phyloP scores from a whole-genome alignment of 176 grass and related monocot species.

The Aegilops speltoides region DNA sequence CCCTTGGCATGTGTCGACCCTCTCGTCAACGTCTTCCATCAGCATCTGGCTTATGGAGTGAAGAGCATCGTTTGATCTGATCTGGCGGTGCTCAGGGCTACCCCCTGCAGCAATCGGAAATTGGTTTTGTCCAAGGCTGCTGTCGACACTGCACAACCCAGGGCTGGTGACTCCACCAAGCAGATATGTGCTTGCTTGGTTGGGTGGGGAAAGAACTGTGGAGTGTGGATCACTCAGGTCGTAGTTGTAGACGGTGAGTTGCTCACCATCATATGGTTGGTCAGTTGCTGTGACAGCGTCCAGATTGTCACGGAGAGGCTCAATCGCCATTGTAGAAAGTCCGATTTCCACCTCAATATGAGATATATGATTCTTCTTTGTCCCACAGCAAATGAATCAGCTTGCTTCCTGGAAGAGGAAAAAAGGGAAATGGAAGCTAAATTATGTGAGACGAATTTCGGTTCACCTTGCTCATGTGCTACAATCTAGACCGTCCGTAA shows the following conservation, averaged over 20 bases:
- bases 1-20: neutral
- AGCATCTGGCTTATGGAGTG: slow-evolving; percentile 40
- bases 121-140: neutral
- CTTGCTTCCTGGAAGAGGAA: neutral
- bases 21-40: slow-evolving; percentile 39
- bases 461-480: neutral
- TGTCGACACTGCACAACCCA: too few relatives aligned
- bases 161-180: too few relatives aligned
- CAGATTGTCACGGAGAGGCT: neutral
- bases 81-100: slow-evolving; percentile 7
- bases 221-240: too few relatives aligned
- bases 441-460: neutral
- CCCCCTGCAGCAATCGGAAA: neutral
- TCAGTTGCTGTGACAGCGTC: neutral
- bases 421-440: neutral
- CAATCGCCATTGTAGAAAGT: slow-evolving; percentile 5
- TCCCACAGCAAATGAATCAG: neutral
- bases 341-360: neutral
- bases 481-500: neutral
- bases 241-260: too few relatives aligned
- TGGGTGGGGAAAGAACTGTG: too few relatives aligned
- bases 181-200: too few relatives aligned
- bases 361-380: neutral
- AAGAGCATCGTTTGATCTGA: slow-evolving; percentile 25
- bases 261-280: neutral